Evolutionary conservation across 2,329 filamentous ascomycete species (phyloP).

Genomic region (Neurospora sp.): DNA sequence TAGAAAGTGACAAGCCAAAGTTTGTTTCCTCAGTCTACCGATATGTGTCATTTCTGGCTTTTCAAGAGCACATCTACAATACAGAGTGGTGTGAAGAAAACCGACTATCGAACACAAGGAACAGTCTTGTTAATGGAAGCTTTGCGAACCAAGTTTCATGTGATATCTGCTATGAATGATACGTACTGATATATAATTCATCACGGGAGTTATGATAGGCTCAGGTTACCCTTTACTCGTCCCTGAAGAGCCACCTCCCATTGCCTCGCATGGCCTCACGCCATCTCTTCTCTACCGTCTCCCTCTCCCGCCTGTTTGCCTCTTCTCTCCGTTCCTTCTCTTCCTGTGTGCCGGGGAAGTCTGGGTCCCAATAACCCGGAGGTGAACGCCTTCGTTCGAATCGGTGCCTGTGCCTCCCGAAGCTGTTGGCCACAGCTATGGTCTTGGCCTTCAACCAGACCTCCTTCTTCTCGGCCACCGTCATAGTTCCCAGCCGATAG

Average conservation of each 20-base stretch:
- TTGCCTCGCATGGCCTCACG: slow-evolving; percentile 69
- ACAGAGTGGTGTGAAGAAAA: too few relatives aligned
- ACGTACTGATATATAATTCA: neutral
- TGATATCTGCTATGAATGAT: neutral
- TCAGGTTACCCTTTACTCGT: slow-evolving; percentile 46
- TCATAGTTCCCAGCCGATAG: slow-evolving; percentile 49
- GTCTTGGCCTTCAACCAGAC: slow-evolving; percentile 68
- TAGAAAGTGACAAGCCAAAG: neutral
- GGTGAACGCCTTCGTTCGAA: slow-evolving; percentile 64
- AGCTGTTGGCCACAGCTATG: slow-evolving; percentile 60
- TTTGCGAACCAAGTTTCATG: too few relatives aligned
- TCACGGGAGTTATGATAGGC: neutral
- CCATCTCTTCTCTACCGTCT: slow-evolving; percentile 62
- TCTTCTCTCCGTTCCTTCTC: slow-evolving; percentile 52
- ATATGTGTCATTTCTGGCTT: neutral
- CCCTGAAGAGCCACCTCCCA: slow-evolving; percentile 71
- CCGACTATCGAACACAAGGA: too few relatives aligned
- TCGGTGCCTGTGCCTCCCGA: slow-evolving; percentile 67
- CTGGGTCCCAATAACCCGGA: slow-evolving; percentile 81
- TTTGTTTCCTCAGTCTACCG: neutral
- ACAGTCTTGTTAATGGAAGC: too few relatives aligned
- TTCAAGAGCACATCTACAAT: neutral
- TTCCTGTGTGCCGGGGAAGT: slow-evolving; percentile 86
- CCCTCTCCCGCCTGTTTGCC: slow-evolving; percentile 52
- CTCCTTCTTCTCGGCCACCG: slow-evolving; percentile 49